phyloP scores from a whole-genome alignment of 495 filamentous ascomycete species.

The Rhypophila decipiens region DNA sequence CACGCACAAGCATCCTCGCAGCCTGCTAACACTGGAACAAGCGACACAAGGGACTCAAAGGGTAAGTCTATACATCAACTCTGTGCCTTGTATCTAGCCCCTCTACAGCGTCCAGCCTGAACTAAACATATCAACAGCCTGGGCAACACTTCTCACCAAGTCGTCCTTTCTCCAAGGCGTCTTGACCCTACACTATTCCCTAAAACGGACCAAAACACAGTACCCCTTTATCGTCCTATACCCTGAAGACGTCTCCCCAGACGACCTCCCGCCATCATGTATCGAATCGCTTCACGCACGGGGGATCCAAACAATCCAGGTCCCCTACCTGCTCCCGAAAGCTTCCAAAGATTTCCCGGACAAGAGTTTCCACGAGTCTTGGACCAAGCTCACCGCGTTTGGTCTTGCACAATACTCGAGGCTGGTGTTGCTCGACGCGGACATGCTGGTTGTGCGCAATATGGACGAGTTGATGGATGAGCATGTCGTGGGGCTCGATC shows the following conservation, averaged over 20 bases:
- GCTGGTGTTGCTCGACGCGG: conserved; percentile 74
- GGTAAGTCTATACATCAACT: too few relatives aligned
- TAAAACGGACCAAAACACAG: conserved; percentile 47
- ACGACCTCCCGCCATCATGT: conserved; percentile 54
- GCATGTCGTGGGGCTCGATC: conserved; percentile 61
- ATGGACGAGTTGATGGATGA: conserved; percentile 88
- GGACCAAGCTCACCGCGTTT: conserved; percentile 78
- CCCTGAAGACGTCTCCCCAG: conserved; percentile 59
- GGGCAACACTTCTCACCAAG: conserved; percentile 77
- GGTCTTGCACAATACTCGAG: conserved; percentile 62
- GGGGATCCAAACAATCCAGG: conserved; percentile 53
- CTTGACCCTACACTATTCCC: conserved; percentile 62
- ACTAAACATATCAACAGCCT: conserved; percentile 56
- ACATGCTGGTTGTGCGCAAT: conserved; percentile 71
- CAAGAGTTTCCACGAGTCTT: conserved; percentile 73
- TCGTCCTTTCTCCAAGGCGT: conserved; percentile 66
- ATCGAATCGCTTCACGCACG: conserved; percentile 55
- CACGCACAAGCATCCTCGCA: too few relatives aligned
- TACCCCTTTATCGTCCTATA: conserved; percentile 75
- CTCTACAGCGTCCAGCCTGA: too few relatives aligned
- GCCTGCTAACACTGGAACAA: too few relatives aligned
- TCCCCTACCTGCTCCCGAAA: conserved; percentile 56
- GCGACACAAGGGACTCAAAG: too few relatives aligned
- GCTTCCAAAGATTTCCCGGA: conserved; percentile 54
- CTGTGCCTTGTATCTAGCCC: too few relatives aligned